Percentiles rank a stretch among this genome's conserved stretches.
phyloP scores from a whole-genome alignment of 2,329 filamentous ascomycete genomes.

The Atkinsonella hypoxylon region DNA sequence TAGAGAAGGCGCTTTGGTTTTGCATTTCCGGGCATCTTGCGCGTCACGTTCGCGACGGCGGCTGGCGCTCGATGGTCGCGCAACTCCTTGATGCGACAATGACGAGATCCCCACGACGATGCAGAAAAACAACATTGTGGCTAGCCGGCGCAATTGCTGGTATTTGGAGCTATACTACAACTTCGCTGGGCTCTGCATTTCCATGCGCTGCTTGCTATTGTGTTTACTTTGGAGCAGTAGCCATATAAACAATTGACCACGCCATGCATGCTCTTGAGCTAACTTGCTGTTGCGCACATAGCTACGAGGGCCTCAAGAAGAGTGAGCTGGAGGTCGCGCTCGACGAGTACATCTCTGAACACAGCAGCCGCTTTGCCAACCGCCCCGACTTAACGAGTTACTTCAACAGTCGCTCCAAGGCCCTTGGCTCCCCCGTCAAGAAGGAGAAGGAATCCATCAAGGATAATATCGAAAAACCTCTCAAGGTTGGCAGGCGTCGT shows the following conservation, averaged over 20 bases:
- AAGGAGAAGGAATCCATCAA: conserved; percentile 31
- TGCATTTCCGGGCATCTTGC: not conserved
- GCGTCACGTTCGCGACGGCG: conserved; percentile 3
- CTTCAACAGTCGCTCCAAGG: conserved; percentile 56
- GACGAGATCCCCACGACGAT: not conserved
- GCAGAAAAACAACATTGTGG: not conserved
- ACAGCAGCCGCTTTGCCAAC: conserved; percentile 51
- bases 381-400: conserved; percentile 59
- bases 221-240: not conserved
- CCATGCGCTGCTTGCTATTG: not conserved
- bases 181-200: not conserved
- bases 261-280: not conserved
- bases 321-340: conserved; percentile 64
- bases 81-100: not conserved
- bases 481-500: conserved; percentile 36
- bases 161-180: not conserved
- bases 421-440: conserved; percentile 50
- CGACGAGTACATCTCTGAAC: conserved; percentile 59
- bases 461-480: conserved; percentile 24
- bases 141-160: not conserved
- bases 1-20: not conserved
- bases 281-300: conserved; percentile 21
- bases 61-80: not conserved
- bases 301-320: conserved; percentile 63
- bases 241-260: not conserved